phyloP scores from a whole-genome alignment of 2,329 filamentous ascomycete genomes.

The Tympanopsis confertula region DNA sequence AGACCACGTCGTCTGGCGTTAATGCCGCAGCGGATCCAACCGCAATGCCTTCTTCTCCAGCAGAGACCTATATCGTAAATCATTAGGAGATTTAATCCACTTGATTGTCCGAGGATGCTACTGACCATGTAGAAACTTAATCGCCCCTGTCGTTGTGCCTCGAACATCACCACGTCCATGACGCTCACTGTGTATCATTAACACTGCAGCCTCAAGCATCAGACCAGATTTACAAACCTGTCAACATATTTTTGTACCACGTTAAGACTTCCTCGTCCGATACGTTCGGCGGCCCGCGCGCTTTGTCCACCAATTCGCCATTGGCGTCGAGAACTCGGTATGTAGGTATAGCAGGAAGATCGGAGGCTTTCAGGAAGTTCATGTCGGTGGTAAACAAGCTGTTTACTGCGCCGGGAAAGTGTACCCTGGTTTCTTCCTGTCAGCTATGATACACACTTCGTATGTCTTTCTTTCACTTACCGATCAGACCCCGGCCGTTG shows the following conservation, averaged over 20 bases:
- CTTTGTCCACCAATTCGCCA: constrained; percentile 68
- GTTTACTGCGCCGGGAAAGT: constrained; percentile 88
- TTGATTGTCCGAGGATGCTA: too few relatives aligned
- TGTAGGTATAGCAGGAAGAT: constrained; percentile 69
- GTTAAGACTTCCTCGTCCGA: constrained; percentile 48
- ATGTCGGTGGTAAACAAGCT: constrained; percentile 80
- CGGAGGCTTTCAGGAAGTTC: constrained; percentile 63
- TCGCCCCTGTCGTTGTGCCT: constrained; percentile 88
- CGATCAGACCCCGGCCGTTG: too few relatives aligned
- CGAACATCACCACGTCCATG: constrained; percentile 97
- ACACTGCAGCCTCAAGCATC: too few relatives aligned
- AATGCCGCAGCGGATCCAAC: constrained; percentile 80
- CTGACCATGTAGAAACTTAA: constrained; percentile 97
- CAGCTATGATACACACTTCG: too few relatives aligned
- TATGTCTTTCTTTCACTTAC: too few relatives aligned
- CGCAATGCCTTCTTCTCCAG: constrained; percentile 87
- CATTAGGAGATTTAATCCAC: too few relatives aligned
- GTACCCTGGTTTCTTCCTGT: constrained; percentile 42
- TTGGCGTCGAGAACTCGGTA: constrained; percentile 88
- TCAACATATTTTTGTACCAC: constrained; percentile 55
- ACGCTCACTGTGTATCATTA: too few relatives aligned
- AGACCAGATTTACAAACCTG: constrained; percentile 48
- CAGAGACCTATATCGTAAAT: too few relatives aligned
- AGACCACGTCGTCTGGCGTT: constrained; percentile 72
- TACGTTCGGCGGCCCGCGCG: constrained; percentile 58